Conservation (phyloP, 2,329 filamentous ascomycete species). For the Lomentospora prolificans region DNA sequence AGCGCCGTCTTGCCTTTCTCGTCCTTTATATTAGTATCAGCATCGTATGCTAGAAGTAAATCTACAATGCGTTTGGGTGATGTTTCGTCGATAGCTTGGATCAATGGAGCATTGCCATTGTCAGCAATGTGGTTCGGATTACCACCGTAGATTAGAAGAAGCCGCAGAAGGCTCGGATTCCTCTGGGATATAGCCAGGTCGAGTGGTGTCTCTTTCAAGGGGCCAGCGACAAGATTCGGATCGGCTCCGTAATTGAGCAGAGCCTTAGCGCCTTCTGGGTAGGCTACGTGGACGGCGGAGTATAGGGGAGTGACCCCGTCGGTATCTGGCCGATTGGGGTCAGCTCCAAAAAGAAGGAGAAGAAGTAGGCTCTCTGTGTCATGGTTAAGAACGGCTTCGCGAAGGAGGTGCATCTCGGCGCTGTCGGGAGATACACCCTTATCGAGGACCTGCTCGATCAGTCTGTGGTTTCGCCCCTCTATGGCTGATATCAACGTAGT, state of each 20-base stretch:
- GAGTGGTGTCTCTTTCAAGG: slow-evolving; percentile 45
- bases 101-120: slow-evolving; percentile 51
- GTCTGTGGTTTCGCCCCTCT: slow-evolving; percentile 44
- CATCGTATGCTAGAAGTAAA: slow-evolving; percentile 49
- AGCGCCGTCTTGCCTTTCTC: slow-evolving; percentile 52
- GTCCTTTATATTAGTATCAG: slow-evolving; percentile 49
- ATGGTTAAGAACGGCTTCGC: slow-evolving; percentile 39
- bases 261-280: slow-evolving; percentile 45
- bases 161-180: slow-evolving; percentile 46
- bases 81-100: slow-evolving; percentile 49
- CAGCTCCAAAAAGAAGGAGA: slow-evolving; percentile 45
- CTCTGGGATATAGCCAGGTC: slow-evolving; percentile 38
- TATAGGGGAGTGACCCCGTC: slow-evolving; percentile 41
- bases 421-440: slow-evolving; percentile 44
- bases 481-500: slow-evolving; percentile 43
- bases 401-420: slow-evolving; percentile 36
- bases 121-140: slow-evolving; percentile 42
- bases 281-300: slow-evolving; percentile 40
- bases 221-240: slow-evolving; percentile 39
- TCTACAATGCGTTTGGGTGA: slow-evolving; percentile 45
- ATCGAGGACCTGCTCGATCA: slow-evolving; percentile 48
- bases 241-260: slow-evolving; percentile 57
- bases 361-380: slow-evolving; percentile 45
- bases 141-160: slow-evolving; percentile 52
- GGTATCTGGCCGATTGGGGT: slow-evolving; percentile 41